Percentiles rank a stretch among this genome's conserved stretches.
Conservation (phyloP, 2,329 filamentous ascomycete species). For the Stromatinia cepivora region DNA sequence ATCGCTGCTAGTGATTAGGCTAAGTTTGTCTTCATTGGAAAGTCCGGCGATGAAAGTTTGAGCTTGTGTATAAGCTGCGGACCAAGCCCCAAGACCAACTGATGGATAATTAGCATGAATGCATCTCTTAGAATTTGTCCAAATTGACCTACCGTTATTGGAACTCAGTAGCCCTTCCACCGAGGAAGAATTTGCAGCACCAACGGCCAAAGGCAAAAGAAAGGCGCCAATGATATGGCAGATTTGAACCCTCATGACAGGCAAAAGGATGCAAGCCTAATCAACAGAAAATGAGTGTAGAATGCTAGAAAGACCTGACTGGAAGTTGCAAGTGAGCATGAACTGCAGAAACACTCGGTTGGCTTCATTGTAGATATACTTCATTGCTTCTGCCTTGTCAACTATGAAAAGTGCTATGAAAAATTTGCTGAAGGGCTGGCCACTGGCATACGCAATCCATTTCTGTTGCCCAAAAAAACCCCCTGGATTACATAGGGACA, state of each 20-base stretch:
- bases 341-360: neutral
- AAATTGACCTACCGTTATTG: neutral
- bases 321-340: neutral
- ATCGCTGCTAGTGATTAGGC: constrained; percentile 41
- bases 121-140: neutral
- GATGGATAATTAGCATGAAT: neutral
- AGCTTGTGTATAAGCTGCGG: constrained; percentile 43
- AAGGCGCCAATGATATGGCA: constrained; percentile 15
- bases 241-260: constrained; percentile 3
- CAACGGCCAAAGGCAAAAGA: constrained; percentile 2
- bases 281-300: neutral
- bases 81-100: constrained; percentile 41
- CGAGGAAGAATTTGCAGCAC: neutral
- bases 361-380: neutral
- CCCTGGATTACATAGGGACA: neutral
- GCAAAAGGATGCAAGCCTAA: neutral
- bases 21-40: constrained; percentile 47
- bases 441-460: neutral
- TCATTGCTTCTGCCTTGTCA: neutral
- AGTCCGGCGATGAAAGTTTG: constrained; percentile 44
- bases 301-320: neutral
- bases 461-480: neutral
- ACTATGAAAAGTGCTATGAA: neutral
- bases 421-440: neutral
- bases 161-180: neutral